Percentiles rank a stretch among this genome's conserved stretches.
Conservation (phyloP, 495 filamentous ascomycete species). For the Aspergillus olivimuriae region DNA sequence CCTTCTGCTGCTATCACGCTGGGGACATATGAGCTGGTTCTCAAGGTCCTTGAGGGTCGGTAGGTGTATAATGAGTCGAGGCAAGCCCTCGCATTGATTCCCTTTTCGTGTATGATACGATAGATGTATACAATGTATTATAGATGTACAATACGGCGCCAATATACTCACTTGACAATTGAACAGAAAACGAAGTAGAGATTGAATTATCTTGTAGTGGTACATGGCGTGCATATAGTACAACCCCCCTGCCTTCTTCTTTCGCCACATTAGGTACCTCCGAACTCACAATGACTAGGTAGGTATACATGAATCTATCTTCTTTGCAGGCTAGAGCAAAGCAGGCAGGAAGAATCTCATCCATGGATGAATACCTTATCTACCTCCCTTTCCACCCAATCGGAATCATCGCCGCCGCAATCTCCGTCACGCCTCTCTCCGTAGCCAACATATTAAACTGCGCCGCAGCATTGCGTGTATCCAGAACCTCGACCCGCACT, state of each 20-base stretch:
- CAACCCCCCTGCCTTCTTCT: no score
- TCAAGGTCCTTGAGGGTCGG: conserved; percentile 40
- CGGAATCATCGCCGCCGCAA: conserved; percentile 86
- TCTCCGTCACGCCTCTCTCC: conserved; percentile 68
- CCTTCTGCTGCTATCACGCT: conserved; percentile 89
- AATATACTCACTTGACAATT: no score
- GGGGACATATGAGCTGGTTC: conserved; percentile 80
- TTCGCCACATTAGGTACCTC: no score
- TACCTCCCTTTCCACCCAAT: conserved; percentile 66
- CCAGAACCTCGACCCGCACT: conserved; percentile 80
- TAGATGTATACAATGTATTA: neutral
- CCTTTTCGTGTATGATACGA: neutral
- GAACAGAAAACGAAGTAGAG: no score
- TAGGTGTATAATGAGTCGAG: neutral
- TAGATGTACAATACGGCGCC: neutral
- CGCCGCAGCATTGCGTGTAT: conserved; percentile 89
- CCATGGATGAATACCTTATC: no score
- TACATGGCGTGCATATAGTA: no score
- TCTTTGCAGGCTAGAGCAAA: no score
- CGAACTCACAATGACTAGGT: neutral
- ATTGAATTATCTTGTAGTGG: no score
- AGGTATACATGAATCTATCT: no score
- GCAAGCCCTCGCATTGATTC: neutral
- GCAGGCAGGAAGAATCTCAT: no score
- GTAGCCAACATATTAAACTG: conserved; percentile 85